Evolutionary conservation across 2,329 filamentous ascomycete genomes (phyloP).

Genomic region (Cladosporium velox): DNA sequence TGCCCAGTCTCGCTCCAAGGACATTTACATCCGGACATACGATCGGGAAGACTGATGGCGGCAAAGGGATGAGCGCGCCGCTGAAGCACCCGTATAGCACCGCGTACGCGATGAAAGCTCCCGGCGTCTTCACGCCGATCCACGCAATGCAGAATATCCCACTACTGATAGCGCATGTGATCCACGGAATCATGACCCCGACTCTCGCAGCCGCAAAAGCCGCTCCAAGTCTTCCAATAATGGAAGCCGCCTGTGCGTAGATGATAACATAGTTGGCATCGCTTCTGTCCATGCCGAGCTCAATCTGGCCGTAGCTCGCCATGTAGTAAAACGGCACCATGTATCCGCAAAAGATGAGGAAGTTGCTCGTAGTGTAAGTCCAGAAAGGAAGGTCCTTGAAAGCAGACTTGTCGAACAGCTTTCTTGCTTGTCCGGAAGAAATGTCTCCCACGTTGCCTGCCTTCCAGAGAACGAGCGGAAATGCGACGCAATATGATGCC

Average conservation of each 20-base stretch:
- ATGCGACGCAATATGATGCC: slow-evolving; percentile 42
- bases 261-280: slow-evolving; percentile 58
- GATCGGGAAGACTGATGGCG: slow-evolving; percentile 45
- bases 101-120: slow-evolving; percentile 45
- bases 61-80: slow-evolving; percentile 49
- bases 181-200: slow-evolving; percentile 58
- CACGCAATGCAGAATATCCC: slow-evolving; percentile 57
- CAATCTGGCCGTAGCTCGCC: slow-evolving; percentile 39
- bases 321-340: slow-evolving; percentile 48
- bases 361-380: slow-evolving; percentile 37
- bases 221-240: slow-evolving; percentile 55
- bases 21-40: slow-evolving; percentile 51
- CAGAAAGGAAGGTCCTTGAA: slow-evolving; percentile 45
- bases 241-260: slow-evolving; percentile 58
- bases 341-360: slow-evolving; percentile 38
- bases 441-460: slow-evolving; percentile 36
- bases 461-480: slow-evolving; percentile 39
- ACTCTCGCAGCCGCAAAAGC: slow-evolving; percentile 51
- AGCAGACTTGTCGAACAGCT: slow-evolving; percentile 43
- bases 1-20: slow-evolving; percentile 49
- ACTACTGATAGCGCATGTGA: slow-evolving; percentile 50
- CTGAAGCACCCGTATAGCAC: slow-evolving; percentile 49
- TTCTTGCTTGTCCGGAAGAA: slow-evolving; percentile 30
- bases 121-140: slow-evolving; percentile 50
- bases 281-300: slow-evolving; percentile 46